Evolutionary conservation across 345 rosid genomes (phyloP).

Genomic region (Citrus medica): DNA sequence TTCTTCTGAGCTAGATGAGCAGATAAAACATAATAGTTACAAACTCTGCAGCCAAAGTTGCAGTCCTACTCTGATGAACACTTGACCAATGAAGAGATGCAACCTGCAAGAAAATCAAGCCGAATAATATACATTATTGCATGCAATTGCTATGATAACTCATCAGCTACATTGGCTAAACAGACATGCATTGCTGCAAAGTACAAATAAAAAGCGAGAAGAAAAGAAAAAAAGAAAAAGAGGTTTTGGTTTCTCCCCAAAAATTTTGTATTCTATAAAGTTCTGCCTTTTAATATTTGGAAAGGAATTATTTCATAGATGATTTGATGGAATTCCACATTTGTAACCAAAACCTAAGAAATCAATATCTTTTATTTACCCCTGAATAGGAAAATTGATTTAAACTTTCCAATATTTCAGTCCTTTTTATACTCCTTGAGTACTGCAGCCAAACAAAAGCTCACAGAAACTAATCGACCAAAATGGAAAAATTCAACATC

Average conservation of each 20-base stretch:
- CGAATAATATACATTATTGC: slow-evolving; percentile 1
- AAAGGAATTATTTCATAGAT: not conserved
- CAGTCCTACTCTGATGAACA: slow-evolving; percentile 17
- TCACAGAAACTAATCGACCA: not conserved
- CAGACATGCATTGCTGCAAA: not conserved
- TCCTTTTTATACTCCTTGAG: not conserved
- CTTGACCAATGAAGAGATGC: slow-evolving; percentile 25
- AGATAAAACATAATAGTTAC: not conserved
- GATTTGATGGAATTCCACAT: not conserved
- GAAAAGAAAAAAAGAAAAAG: not conserved
- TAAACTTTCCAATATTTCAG: too few relatives aligned
- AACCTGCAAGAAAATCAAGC: slow-evolving; percentile 33
- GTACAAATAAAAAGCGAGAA: too few relatives aligned
- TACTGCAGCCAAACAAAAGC: not conserved
- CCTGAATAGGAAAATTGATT: not conserved
- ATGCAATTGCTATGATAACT: not conserved
- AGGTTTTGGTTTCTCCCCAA: not conserved
- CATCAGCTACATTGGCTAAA: not conserved
- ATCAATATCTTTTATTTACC: not conserved
- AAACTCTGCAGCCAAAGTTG: slow-evolving; percentile 26
- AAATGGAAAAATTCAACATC: not conserved
- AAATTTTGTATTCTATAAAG: not conserved
- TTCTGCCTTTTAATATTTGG: not conserved
- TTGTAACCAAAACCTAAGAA: not conserved
- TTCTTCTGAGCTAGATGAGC: slow-evolving; percentile 11